Evolutionary conservation across 768 basidiomycete genomes (phyloP), one percentile per base, ranked within the genome.

Genomic region (Lenzites betulinus): DNA sequence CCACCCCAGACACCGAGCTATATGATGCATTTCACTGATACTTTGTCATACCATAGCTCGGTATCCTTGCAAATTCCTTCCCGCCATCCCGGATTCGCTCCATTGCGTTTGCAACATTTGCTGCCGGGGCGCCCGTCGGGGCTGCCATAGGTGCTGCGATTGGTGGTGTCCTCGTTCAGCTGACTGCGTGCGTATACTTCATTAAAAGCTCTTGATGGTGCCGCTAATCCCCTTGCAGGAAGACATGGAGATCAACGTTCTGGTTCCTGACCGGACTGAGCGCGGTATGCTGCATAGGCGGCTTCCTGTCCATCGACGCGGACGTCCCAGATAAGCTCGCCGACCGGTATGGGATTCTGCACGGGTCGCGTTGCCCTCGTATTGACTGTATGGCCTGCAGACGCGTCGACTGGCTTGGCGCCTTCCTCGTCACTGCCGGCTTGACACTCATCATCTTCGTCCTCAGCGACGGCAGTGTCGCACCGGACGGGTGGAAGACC

Each of bases 81-180:
- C 87, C 89, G 3, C 79, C 82, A 0, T 87, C 88, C 0, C 76
- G 77, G 13, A 79, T 86, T 0, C 83, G 94, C 11, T 85, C 90
- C 1, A 72, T 85, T 0, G 94, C 92, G 0, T 96, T 95, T 63
- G 84, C 94, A 0, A 85, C 88, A 0, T 95, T 94, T 64, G 81
- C 88, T 0, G 91, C 92, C 0, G 95, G 95, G 26, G 91, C 89
- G 0, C 93, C 94, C 0, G 68, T 95, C 6, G 94, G 94, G 0
- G 89, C 81, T 0, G 88, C 84, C 0, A 74, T 93, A 15, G 93
- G 94, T 1, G 78, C 79, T 30, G 74, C 85, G 0, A 59, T 92
- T 0, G 92, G 93, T 18, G 92, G 90, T n/a, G 74, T 87, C 1
- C 72, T 92, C 20, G 89, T 87, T 0, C 81, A 92, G 66, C 75